These are phyloP conservation scores for Tylopilus sp. DNA, from an alignment of 768 basidiomycete genomes.

Conservation along the genomic window DNA sequence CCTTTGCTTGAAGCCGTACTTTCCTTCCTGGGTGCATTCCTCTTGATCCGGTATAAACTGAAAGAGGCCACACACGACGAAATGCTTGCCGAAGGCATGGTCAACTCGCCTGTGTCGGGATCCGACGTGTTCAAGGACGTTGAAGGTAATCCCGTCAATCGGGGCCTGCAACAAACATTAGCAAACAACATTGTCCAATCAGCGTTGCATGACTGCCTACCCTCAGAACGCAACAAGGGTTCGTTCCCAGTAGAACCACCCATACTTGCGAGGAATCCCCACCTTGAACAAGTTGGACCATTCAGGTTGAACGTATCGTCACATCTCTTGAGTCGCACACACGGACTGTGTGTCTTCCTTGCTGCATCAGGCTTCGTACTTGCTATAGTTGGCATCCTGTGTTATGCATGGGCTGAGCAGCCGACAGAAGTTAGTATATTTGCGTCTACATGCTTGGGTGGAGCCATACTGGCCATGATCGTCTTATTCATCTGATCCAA, in stretches of 20 bases:
- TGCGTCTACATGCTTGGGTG: slow-evolving; percentile 36
- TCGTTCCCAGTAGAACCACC: slow-evolving; percentile 21
- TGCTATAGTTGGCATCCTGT: slow-evolving; percentile 47
- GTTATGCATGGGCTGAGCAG: slow-evolving; percentile 49
- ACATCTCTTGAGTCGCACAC: slow-evolving; percentile 47
- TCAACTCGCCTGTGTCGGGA: slow-evolving; percentile 20
- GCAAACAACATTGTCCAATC: background rate
- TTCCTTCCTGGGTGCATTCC: slow-evolving; percentile 55
- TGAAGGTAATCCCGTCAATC: slow-evolving; percentile 8
- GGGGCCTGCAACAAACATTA: background rate
- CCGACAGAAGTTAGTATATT: slow-evolving; percentile 44
- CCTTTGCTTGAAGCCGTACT: slow-evolving; percentile 31
- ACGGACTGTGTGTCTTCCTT: slow-evolving; percentile 46
- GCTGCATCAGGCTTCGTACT: slow-evolving; percentile 48
- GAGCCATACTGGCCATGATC: slow-evolving; percentile 29
- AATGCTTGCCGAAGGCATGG: slow-evolving; percentile 34
- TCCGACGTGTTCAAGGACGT: slow-evolving; percentile 8
- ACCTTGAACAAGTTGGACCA: slow-evolving; percentile 49
- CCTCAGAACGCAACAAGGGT: background rate
- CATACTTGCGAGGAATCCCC: slow-evolving; percentile 45
- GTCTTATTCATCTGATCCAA: slow-evolving; percentile 9
- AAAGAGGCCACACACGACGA: slow-evolving; percentile 50
- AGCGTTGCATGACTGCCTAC: background rate
- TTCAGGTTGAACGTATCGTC: slow-evolving; percentile 38
- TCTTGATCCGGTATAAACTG: slow-evolving; percentile 53